These are phyloP conservation scores for Diaporthe velutina DNA, from an alignment of 2,329 filamentous ascomycete genomes.

Conservation along the genomic window DNA sequence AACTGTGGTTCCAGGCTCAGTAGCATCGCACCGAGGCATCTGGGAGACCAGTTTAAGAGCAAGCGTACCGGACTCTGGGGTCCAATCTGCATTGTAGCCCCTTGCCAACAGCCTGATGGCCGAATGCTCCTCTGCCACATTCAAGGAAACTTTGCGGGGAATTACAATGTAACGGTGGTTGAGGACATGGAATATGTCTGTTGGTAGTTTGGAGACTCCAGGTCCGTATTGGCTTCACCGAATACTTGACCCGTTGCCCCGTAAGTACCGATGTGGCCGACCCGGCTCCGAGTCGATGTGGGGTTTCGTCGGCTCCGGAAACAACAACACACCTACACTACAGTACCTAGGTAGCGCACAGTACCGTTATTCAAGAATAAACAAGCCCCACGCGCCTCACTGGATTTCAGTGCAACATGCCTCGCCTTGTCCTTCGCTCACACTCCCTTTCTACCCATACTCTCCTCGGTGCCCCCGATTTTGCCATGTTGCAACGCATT, in stretches of 20 bases:
- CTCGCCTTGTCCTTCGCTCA: too few species aligned
- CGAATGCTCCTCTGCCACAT: not conserved
- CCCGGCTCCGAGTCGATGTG: constrained; percentile 1
- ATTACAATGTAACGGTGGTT: not conserved
- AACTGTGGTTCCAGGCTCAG: not conserved
- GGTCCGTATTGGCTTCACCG: not conserved
- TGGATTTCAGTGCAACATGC: too few species aligned
- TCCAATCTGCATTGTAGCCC: not conserved
- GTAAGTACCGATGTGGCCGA: not conserved
- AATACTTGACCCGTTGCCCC: too few species aligned
- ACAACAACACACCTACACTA: too few species aligned
- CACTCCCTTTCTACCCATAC: too few species aligned
- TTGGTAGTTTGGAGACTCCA: not conserved
- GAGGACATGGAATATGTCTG: not conserved
- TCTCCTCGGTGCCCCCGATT: too few species aligned
- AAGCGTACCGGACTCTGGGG: constrained; percentile 6
- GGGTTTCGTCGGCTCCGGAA: constrained; percentile 1
- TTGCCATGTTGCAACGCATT: too few species aligned
- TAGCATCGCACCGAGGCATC: too few species aligned
- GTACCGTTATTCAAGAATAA: too few species aligned
- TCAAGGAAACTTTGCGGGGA: not conserved
- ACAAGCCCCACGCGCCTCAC: too few species aligned
- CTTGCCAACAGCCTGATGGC: too few species aligned
- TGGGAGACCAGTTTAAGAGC: not conserved
- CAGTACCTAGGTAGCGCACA: too few species aligned